Base-by-base conservation (phyloP, 169 alveolate genomes). In the Toxoplasma gondii region DNA sequence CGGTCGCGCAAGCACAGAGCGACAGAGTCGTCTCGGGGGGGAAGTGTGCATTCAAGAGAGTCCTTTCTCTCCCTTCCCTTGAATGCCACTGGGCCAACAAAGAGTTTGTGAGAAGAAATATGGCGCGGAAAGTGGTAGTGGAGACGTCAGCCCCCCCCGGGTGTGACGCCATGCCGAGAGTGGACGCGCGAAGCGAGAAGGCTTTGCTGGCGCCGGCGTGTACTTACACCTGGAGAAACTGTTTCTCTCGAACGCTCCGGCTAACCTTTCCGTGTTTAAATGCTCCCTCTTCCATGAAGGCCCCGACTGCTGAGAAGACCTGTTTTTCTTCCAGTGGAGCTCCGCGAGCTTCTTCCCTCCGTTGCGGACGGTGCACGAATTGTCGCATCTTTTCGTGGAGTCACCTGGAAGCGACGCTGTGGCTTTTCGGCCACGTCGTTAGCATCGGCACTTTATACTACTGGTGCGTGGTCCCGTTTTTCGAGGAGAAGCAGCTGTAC, bases 381-480 rank as follows among this genome's bases (percentile, higher is more conserved):
- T 78, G 86, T n/a, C 39, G 45, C 49, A 38, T 78, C n/a, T 78
- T 78, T n/a, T 78, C 86, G n/a, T 78, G 86, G 86, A 78, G 86
- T 78, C 86, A 78, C 45, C 24, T 78, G 45, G 86, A 78, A 31
- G 86, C 86, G 12, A 78, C 86, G 44, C 29, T 38, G 19, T 78
- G 86, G 86, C 86, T 78, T 36, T 4, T n/a, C 1, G 86, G 49
- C 45, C 86, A 78, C 24, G 45, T 31, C 43, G 19, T 78, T n/a
- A n/a, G 44, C 86, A 38, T 78, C 24, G 86, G 86, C 12, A n/a
- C 49, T n/a, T 78, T 78, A 1, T 78, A 78, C 45, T 78, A 78
- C 24, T 78, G 86, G 27, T 78, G 86, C 45, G 12, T 78, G 86
- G n/a, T 78, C n/a, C 86, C 86, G 45, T 78, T 19, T n/a, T 78